Percentiles rank a stretch among this genome's conserved stretches.
Conservation (phyloP, 257 asterid genomes). For the Salvia hispanica region DNA sequence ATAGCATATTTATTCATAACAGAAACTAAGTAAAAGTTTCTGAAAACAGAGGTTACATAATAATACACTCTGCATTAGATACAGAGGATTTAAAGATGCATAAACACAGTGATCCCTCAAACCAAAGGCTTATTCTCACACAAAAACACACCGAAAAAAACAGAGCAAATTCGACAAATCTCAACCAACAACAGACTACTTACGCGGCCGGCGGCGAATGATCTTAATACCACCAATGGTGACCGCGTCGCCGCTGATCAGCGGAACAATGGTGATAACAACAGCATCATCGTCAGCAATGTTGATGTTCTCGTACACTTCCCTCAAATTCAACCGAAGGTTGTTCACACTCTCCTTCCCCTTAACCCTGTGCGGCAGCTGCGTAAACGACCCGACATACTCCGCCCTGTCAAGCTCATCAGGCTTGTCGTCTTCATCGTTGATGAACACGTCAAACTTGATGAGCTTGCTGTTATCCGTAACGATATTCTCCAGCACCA, state of each 20-base stretch:
- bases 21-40: too few species aligned
- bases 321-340: not conserved
- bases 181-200: too few species aligned
- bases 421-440: constrained; percentile 48
- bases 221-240: constrained; percentile 5
- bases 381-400: not conserved
- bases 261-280: not conserved
- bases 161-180: too few species aligned
- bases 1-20: too few species aligned
- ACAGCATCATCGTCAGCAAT: not conserved
- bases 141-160: too few species aligned
- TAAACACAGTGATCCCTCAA: too few species aligned
- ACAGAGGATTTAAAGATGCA: too few species aligned
- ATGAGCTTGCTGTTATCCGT: constrained; percentile 6
- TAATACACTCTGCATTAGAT: too few species aligned
- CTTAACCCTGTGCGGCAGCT: not conserved
- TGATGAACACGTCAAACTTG: constrained; percentile 40
- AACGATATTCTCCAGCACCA: constrained; percentile 30
- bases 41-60: too few species aligned
- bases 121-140: too few species aligned
- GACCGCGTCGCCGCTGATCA: not conserved
- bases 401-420: constrained; percentile 1
- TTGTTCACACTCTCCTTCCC: not conserved
- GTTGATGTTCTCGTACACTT: not conserved
- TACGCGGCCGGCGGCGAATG: not conserved